Conservation (phyloP, 257 asterid species). For the Capsicum chinense region DNA sequence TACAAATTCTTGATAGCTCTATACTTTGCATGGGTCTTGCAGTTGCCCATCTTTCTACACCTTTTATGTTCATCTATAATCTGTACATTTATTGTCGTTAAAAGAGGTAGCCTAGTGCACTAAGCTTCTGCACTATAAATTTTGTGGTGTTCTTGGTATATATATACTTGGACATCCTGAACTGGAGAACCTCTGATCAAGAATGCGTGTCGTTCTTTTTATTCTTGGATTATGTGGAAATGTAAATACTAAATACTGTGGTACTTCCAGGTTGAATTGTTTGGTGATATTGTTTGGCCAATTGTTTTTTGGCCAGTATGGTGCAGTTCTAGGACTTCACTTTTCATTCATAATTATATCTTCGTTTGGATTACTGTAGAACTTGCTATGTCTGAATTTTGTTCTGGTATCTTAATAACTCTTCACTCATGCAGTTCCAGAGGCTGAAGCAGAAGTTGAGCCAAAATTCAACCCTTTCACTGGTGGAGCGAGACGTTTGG, state of each 20-base stretch:
- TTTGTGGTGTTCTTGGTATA: background rate
- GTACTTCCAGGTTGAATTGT: background rate
- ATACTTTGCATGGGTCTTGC: background rate
- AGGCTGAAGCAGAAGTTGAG: slow-evolving; percentile 61
- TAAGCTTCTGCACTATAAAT: background rate
- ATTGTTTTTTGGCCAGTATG: background rate
- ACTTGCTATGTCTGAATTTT: background rate
- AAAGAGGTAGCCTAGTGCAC: background rate
- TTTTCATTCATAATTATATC: background rate
- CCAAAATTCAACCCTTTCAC: slow-evolving; percentile 87
- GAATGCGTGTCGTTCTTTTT: background rate
- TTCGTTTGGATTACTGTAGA: background rate
- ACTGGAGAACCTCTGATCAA: background rate
- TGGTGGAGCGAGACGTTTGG: slow-evolving; percentile 85
- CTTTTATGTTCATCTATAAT: background rate
- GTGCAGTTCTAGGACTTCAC: background rate
- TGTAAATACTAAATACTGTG: background rate
- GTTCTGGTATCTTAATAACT: background rate
- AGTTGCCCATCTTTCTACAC: background rate
- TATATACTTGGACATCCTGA: background rate
- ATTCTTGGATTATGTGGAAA: background rate
- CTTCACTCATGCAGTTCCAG: slow-evolving; percentile 50
- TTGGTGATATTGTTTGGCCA: background rate
- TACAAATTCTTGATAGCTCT: background rate
- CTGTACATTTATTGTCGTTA: background rate